Percentiles rank a stretch among this genome's conserved stretches.
Conservation (phyloP, 257 asterid genomes). For the Osmanthus fragrans region DNA sequence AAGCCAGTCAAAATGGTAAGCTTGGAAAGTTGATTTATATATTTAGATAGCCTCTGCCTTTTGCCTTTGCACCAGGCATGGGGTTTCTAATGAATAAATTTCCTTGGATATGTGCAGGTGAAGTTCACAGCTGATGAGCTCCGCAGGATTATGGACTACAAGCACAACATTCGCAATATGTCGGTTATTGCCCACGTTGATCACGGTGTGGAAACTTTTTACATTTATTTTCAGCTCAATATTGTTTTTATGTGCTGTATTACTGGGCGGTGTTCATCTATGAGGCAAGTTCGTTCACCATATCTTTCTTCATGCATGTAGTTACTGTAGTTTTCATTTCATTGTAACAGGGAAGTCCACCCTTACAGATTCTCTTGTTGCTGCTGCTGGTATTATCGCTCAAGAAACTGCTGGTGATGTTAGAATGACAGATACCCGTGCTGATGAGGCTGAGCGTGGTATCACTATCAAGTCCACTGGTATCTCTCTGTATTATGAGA, state of each 20-base stretch:
- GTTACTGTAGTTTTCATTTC: background rate
- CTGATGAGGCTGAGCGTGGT: slow-evolving; percentile 64
- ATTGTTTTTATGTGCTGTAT: background rate
- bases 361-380: slow-evolving; percentile 54
- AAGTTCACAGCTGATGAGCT: too few relatives aligned
- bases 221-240: background rate
- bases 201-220: slow-evolving; percentile 27
- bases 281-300: background rate
- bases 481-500: slow-evolving; percentile 52
- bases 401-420: slow-evolving; percentile 61
- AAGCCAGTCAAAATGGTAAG: too few relatives aligned
- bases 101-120: too few relatives aligned
- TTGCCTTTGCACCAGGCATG: too few relatives aligned
- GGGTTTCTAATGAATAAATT: too few relatives aligned
- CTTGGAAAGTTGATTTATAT: too few relatives aligned
- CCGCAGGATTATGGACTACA: too few relatives aligned
- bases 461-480: slow-evolving; percentile 60
- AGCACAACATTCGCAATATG: too few relatives aligned
- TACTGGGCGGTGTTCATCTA: background rate
- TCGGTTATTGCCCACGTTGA: slow-evolving; percentile 22
- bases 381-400: slow-evolving; percentile 63
- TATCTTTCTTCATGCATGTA: background rate
- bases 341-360: slow-evolving; percentile 48
- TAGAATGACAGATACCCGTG: slow-evolving; percentile 60
- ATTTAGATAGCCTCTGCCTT: too few relatives aligned